phyloP scores from a whole-genome alignment of 768 basidiomycete genomes.

The Boletus tomentosulus region DNA sequence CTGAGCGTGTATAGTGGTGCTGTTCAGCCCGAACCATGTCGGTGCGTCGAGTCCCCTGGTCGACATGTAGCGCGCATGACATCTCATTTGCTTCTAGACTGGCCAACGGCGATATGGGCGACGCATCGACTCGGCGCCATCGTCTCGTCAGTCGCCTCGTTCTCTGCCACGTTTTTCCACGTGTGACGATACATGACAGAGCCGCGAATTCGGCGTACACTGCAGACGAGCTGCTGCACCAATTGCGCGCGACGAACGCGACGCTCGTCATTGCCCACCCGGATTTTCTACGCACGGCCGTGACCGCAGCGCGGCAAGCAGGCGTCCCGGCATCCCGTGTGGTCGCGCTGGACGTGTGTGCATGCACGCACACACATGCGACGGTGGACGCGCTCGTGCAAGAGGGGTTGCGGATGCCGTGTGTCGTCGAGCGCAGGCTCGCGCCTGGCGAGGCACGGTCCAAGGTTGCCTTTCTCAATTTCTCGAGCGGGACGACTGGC shows the following conservation, averaged over 20 bases:
- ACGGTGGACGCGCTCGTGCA: slow-evolving; percentile 49
- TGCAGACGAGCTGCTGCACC: slow-evolving; percentile 29
- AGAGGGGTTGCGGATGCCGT: slow-evolving; percentile 34
- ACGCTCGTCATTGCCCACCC: slow-evolving; percentile 31
- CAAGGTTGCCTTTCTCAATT: slow-evolving; percentile 62
- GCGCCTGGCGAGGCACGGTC: slow-evolving; percentile 55
- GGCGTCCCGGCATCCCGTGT: slow-evolving; percentile 31
- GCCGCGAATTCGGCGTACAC: slow-evolving; percentile 36
- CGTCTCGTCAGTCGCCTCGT: slow-evolving; percentile 43
- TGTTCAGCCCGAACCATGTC: slow-evolving; percentile 62
- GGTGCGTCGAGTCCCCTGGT: slow-evolving; percentile 35
- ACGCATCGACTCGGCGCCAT: slow-evolving; percentile 54
- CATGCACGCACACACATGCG: slow-evolving; percentile 1
- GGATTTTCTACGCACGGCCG: slow-evolving; percentile 22
- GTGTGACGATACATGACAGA: slow-evolving; percentile 10
- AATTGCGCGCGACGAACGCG: slow-evolving; percentile 26
- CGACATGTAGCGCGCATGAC: background rate
- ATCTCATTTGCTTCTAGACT: slow-evolving; percentile 37
- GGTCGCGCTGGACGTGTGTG: slow-evolving; percentile 22
- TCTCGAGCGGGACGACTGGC: slow-evolving; percentile 77
- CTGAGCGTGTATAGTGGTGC: slow-evolving; percentile 41
- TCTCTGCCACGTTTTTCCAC: background rate
- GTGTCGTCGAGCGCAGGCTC: slow-evolving; percentile 43
- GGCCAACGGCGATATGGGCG: slow-evolving; percentile 55
- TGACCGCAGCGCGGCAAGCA: slow-evolving; percentile 27